Base-by-base conservation (phyloP, 2,329 filamentous ascomycete genomes). In the Aspergillus brasiliensis region DNA sequence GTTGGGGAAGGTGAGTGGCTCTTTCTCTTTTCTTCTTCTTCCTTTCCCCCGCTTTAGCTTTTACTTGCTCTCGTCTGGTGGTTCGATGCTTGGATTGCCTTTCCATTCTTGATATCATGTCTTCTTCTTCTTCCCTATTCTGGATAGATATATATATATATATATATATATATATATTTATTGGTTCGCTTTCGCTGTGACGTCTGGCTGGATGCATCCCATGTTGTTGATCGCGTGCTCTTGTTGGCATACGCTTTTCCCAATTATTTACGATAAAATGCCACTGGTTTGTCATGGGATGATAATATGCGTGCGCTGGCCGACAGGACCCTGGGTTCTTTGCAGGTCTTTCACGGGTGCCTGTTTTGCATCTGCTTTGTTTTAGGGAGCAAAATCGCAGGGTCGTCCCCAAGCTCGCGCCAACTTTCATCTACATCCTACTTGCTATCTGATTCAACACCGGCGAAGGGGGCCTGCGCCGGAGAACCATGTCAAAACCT, bases 1-100 rank as follows among this genome's bases (percentile, higher is more conserved):
- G 65, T 81, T 66, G 79, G 79, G 13, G 79, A 81, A 71, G 79
- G 79, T 78, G 61, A 68, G 75, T 66, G 34, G 34, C 34, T 51
- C 61, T 55, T 42, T 67, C 62, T 58, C 51, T 31, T 44, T 57
- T 38, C 46, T 59, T 53, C 46, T 54, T 62, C 19, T 40, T 49
- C 38, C 57, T 4, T 46, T 49, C 38, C 57, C 3, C 37, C 17
- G 13, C 51, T 54, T 48, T 2, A 34, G 15, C 3, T 51, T 31
- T 21, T 23, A 2, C 46, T 60, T 58, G 57, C 21, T 42, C 47
- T 62, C n/a, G n/a, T 44, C 44, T 67, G 62, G 55, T 27, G 17
- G 28, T 59, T 28, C 47, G 44, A 8, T 44, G 10, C n/a, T 25
- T 27, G 31, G 19, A 21, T 11, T 27, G 4, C 46, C 2, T 21